Evolutionary conservation across 2,329 filamentous ascomycete genomes (phyloP).

Genomic region (Geoglossum cookeanum): DNA sequence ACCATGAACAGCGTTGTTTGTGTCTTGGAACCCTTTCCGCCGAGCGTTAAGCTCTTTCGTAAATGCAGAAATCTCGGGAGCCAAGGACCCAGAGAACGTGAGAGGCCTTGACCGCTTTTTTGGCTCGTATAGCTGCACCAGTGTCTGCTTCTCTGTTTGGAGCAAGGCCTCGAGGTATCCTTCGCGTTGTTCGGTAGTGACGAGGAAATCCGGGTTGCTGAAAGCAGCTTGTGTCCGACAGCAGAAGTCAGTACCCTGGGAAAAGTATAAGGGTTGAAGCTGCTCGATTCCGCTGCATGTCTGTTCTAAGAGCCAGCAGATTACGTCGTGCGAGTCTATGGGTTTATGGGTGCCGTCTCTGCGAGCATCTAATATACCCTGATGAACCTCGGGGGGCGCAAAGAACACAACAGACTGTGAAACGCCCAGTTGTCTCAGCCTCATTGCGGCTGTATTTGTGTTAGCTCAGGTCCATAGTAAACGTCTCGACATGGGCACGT

Average conservation of each 20-base stretch:
- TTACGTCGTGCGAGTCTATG: constrained; percentile 31
- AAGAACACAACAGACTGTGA: constrained; percentile 36
- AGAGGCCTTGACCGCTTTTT: constrained; percentile 10
- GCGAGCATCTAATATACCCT: constrained; percentile 34
- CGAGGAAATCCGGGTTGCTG: constrained; percentile 24
- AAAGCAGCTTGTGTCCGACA: constrained; percentile 31
- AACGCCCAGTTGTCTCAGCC: constrained; percentile 37
- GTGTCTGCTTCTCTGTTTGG: constrained; percentile 35
- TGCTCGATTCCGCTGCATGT: constrained; percentile 42
- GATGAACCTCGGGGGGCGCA: constrained; percentile 39
- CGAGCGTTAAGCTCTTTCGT: constrained; percentile 19
- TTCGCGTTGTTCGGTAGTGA: constrained; percentile 16
- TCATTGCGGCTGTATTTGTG: constrained; percentile 36
- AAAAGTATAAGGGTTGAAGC: constrained; percentile 35
- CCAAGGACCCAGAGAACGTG: constrained; percentile 11
- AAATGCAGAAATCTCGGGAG: constrained; percentile 16
- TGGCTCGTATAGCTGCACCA: constrained; percentile 38
- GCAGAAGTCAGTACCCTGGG: constrained; percentile 43
- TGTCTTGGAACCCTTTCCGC: constrained; percentile 23
- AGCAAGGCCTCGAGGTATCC: constrained; percentile 27
- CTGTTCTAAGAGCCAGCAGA: constrained; percentile 44
- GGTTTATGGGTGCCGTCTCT: constrained; percentile 12
- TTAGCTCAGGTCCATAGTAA: constrained; percentile 6
- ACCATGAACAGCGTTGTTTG: constrained; percentile 24
- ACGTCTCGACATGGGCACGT: constrained; percentile 21